Evolutionary conservation across 306 rosid genomes (phyloP), one percentile per base, ranked within the genome.

Genomic region (Ormosia semicastrata): DNA sequence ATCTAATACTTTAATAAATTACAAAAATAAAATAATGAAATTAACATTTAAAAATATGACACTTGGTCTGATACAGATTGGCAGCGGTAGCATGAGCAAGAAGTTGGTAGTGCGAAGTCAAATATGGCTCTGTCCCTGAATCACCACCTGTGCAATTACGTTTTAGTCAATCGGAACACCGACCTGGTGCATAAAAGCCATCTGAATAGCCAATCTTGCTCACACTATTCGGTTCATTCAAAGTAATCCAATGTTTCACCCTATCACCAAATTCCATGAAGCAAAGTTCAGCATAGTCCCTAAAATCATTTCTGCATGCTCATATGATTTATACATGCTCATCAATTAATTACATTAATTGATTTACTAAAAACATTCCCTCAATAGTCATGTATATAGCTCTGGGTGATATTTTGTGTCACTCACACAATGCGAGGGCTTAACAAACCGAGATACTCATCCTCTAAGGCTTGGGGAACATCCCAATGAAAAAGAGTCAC

Each of bases 221-320:
- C n/a, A n/a, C n/a, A n/a, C n/a, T n/a, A n/a, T n/a, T n/a, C n/a
- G 90, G 89, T 73, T 87, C 85, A 12, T 62, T 62, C 9, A 62
- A 62, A 32, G 67, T 62, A 12, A 62, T 6, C 67, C 67, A 62
- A 62, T 62, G 4, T 10, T 62, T 62, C 3, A 62, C 67, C 9
- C 67, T 33, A 33, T 62, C 67, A 3, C 67, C 67, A 4, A 62
- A 62, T 62, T 62, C 43, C 43, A 33, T 62, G 18, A 62, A 62
- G 14, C 67, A 62, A 62, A 62, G 43, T 33, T 62, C 67, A 18
- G 43, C 67, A 33, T 33, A 62, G 4, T 62, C 43, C 10, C 18
- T 43, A 63, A 63, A 63, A 63, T 33, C 46, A 5, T 63, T 24
- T 24, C 24, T n/a, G n/a, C n/a, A n/a, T n/a, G n/a, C n/a, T n/a